phyloP scores from a whole-genome alignment of 352 stramenopile species.

The Pythium periplocum region DNA sequence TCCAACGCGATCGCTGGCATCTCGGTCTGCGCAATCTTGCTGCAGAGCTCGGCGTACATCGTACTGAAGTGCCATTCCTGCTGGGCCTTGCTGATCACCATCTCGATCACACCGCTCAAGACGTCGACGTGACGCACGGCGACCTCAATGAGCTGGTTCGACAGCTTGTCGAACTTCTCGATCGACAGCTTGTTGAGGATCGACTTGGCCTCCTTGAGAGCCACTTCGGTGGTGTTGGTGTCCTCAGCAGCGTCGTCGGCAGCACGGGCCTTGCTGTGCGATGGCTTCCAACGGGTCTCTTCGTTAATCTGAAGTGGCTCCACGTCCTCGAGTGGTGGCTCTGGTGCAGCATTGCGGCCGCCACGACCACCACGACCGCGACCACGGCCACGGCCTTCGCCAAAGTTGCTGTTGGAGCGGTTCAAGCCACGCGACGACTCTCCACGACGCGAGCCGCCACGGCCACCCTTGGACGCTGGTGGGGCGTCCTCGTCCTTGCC shows the following conservation, averaged over 20 bases:
- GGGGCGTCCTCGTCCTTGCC: constrained; percentile 35
- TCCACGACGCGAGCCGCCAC: constrained; percentile 26
- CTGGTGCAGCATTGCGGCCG: constrained; percentile 29
- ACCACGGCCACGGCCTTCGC: constrained; percentile 27
- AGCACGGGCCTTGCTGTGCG: constrained; percentile 42
- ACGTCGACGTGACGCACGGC: constrained; percentile 80
- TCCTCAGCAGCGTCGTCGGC: constrained; percentile 25
- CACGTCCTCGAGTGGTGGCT: constrained; percentile 56
- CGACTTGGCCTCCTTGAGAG: constrained; percentile 83
- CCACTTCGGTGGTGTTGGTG: constrained; percentile 53
- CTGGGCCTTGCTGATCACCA: constrained; percentile 95
- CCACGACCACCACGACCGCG: constrained; percentile 38
- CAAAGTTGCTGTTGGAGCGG: constrained; percentile 40
- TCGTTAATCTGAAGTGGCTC: constrained; percentile 75
- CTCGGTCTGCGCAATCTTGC: constrained; percentile 86
- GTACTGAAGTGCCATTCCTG: constrained; percentile 95
- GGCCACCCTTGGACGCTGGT: constrained; percentile 19
- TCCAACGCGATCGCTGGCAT: constrained; percentile 75
- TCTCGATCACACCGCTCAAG: constrained; percentile 86
- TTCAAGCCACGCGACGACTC: constrained; percentile 39
- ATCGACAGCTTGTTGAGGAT: constrained; percentile 97
- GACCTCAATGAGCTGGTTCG: constrained; percentile 87
- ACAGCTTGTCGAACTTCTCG: constrained; percentile 96
- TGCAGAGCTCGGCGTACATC: constrained; percentile 95
- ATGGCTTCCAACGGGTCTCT: constrained; percentile 80